Evolutionary conservation across 345 rosid species (phyloP).

Genomic region (Lenwebbia sp.): DNA sequence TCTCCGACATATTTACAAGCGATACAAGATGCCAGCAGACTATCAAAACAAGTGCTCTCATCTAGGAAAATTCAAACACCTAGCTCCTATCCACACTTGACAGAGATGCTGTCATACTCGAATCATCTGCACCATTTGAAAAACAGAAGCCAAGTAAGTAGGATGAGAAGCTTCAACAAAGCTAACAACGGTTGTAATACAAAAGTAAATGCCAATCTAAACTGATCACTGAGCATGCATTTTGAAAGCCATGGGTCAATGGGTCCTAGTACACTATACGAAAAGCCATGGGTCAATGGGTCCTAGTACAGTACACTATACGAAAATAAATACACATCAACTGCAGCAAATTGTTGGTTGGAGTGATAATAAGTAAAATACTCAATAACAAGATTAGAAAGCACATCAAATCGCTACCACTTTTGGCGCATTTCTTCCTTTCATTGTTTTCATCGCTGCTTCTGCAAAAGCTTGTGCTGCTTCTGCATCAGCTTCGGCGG

Average conservation of each 20-base stretch:
- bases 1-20: background rate
- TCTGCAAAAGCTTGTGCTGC: conserved; percentile 89
- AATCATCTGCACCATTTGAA: background rate
- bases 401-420: conserved; percentile 20
- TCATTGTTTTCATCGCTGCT: conserved; percentile 66
- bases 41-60: background rate
- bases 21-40: background rate
- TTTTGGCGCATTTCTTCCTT: conserved; percentile 47
- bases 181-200: background rate
- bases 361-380: background rate
- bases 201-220: background rate
- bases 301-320: background rate
- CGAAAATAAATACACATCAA: background rate
- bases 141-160: background rate
- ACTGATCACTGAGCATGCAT: background rate
- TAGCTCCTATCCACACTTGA: background rate
- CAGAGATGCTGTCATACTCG: background rate
- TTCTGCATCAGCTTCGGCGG: conserved; percentile 92
- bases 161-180: background rate
- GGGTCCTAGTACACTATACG: background rate
- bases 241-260: background rate
- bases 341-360: background rate
- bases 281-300: background rate
- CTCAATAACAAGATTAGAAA: background rate
- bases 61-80: background rate